phyloP scores from a whole-genome alignment of 805 yeast genomes.

The Yarrowia phangngaensis region DNA sequence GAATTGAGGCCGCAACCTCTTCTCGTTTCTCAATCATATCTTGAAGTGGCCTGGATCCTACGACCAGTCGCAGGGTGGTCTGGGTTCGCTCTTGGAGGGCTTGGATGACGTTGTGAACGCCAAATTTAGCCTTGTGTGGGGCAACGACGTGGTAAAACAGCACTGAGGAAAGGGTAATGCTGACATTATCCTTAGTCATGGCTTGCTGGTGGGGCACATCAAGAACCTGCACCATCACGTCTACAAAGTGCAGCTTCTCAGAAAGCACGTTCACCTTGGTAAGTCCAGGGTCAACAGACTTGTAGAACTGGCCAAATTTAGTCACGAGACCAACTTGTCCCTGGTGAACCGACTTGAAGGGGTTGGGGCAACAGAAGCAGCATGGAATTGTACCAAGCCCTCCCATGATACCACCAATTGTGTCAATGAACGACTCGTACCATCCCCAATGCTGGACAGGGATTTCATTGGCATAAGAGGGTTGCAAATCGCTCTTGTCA shows the following conservation, averaged over 20 bases:
- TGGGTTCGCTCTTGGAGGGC: slow-evolving; percentile 66
- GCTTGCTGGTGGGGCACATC: slow-evolving; percentile 67
- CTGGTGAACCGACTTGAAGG: slow-evolving; percentile 57
- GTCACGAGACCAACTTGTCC: slow-evolving; percentile 69
- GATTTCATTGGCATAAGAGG: slow-evolving; percentile 41
- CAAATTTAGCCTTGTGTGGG: slow-evolving; percentile 62
- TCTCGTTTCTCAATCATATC: slow-evolving; percentile 72
- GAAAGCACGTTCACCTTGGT: slow-evolving; percentile 61
- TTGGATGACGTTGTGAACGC: slow-evolving; percentile 50
- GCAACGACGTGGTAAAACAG: slow-evolving; percentile 62
- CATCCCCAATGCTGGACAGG: slow-evolving; percentile 39
- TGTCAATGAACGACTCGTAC: slow-evolving; percentile 39
- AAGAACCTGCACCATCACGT: slow-evolving; percentile 54
- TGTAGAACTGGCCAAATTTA: slow-evolving; percentile 59
- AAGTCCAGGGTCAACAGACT: slow-evolving; percentile 67
- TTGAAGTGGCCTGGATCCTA: slow-evolving; percentile 61
- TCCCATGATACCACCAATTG: slow-evolving; percentile 50
- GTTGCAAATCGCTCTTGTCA: slow-evolving; percentile 34
- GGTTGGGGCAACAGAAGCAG: slow-evolving; percentile 54
- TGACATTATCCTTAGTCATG: slow-evolving; percentile 67
- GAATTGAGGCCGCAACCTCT: slow-evolving; percentile 63
- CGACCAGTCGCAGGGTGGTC: slow-evolving; percentile 67
- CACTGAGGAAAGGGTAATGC: slow-evolving; percentile 59
- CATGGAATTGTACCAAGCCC: slow-evolving; percentile 52
- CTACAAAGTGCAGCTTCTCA: slow-evolving; percentile 51